Evolutionary conservation across 805 yeast genomes (phyloP).

Genomic region (Candida easanensis): DNA sequence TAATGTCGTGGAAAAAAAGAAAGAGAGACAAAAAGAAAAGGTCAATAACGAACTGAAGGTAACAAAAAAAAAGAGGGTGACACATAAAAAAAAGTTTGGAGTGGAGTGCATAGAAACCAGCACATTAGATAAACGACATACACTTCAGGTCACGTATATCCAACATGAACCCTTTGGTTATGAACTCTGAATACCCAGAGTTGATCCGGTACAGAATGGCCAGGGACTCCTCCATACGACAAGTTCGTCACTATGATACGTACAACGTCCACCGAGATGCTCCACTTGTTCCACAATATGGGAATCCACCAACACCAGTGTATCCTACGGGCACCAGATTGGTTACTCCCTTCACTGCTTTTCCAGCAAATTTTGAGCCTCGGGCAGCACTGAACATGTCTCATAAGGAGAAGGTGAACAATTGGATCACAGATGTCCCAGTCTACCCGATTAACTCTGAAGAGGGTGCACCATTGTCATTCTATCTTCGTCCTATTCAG

Average conservation of each 20-base stretch:
- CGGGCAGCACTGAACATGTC: conserved; percentile 62
- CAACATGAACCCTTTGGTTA: background rate
- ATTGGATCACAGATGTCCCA: conserved; percentile 64
- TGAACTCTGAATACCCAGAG: background rate
- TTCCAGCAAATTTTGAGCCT: conserved; percentile 58
- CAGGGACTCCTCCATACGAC: no score
- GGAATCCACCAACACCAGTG: no score
- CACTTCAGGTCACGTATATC: conserved; percentile 8
- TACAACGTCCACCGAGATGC: background rate
- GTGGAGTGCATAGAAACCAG: no score
- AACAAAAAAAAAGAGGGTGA: background rate
- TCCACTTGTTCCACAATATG: no score
- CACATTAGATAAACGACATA: no score
- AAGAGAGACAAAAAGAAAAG: background rate
- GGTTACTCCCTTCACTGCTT: conserved; percentile 12
- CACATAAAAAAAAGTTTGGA: background rate
- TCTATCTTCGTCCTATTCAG: background rate
- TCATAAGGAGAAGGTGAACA: conserved; percentile 58
- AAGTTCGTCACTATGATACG: no score
- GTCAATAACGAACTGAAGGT: background rate
- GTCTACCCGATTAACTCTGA: conserved; percentile 26
- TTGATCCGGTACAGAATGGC: background rate
- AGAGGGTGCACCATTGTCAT: background rate
- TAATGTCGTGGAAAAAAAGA: background rate
- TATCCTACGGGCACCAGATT: background rate